Evolutionary conservation across 345 rosid species (phyloP).

Genomic region (Sisymbrium altissimum): DNA sequence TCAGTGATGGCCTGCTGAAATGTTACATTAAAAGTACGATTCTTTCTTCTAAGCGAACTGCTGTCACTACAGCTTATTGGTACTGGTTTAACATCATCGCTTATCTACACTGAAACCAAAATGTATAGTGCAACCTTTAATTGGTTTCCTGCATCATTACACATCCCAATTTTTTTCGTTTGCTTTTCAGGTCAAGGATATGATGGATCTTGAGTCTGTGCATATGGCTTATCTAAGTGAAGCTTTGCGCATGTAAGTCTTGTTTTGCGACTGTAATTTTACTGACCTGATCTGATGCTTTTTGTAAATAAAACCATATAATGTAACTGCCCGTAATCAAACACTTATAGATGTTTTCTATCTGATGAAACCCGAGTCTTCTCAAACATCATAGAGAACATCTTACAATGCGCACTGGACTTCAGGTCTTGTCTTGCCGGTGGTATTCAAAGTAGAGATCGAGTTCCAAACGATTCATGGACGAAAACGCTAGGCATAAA

Average conservation of each 20-base stretch:
- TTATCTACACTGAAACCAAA: background rate
- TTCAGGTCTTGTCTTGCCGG: slow-evolving; percentile 57
- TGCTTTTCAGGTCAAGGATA: slow-evolving; percentile 74
- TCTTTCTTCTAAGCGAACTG: background rate
- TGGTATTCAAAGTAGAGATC: slow-evolving; percentile 31
- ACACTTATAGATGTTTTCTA: slow-evolving; percentile 75
- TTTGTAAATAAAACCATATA: background rate
- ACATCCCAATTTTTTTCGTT: background rate
- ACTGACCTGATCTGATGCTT: background rate
- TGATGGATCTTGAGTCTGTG: slow-evolving; percentile 87
- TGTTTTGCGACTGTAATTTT: slow-evolving; percentile 2
- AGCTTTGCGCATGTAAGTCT: slow-evolving; percentile 74
- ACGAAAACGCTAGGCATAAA: slow-evolving; percentile 48
- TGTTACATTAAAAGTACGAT: background rate
- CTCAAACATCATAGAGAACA: slow-evolving; percentile 53
- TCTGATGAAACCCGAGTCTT: slow-evolving; percentile 59
- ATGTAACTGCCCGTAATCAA: slow-evolving; percentile 7
- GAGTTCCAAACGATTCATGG: slow-evolving; percentile 33
- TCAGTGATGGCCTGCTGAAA: background rate
- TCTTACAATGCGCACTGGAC: slow-evolving; percentile 85
- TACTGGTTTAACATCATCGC: background rate
- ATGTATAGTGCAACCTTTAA: background rate
- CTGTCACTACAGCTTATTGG: background rate
- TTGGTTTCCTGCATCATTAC: background rate
- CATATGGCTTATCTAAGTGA: slow-evolving; percentile 84